Evolutionary conservation across 176 grass and related monocot genomes (phyloP).

Genomic region (Thalia dealbata): DNA sequence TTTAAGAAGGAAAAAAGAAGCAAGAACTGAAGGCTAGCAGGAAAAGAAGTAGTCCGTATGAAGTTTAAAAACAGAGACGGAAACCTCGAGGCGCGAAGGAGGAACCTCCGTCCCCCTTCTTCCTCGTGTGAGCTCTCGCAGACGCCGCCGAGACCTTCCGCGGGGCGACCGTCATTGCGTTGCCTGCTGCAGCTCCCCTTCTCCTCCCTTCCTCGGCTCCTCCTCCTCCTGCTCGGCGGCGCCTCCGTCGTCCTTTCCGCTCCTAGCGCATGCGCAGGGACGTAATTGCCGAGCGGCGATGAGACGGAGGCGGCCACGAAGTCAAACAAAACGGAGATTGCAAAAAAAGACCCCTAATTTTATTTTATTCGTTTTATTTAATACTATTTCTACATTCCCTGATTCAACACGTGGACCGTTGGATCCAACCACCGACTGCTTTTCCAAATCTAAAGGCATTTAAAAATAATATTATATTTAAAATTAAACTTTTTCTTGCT

Average conservation of each 20-base stretch:
- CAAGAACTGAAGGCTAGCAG: neutral
- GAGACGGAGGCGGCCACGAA: no score
- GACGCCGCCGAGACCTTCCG: conserved; percentile 4
- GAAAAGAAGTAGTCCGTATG: neutral
- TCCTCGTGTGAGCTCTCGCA: conserved; percentile 4
- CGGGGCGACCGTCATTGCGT: neutral
- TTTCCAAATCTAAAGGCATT: no score
- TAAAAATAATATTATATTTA: no score
- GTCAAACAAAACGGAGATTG: no score
- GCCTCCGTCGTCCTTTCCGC: neutral
- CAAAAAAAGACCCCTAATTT: no score
- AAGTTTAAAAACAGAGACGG: neutral
- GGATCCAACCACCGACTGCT: no score
- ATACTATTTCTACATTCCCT: no score
- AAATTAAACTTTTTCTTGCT: no score
- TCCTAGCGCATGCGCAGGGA: no score
- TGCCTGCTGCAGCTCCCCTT: neutral
- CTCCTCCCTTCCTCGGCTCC: neutral
- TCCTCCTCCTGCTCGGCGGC: neutral
- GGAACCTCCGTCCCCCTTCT: neutral
- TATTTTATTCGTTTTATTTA: no score
- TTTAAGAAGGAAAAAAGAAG: neutral
- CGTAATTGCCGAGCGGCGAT: no score
- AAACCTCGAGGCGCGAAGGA: neutral
- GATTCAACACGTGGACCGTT: no score